A percentile compares a stretch with the other conserved stretches of the same genome.
These are phyloP conservation scores for Chloranthus sessilifolius DNA, from an alignment of 164 flowering plant genomes.

Conservation along the genomic window DNA sequence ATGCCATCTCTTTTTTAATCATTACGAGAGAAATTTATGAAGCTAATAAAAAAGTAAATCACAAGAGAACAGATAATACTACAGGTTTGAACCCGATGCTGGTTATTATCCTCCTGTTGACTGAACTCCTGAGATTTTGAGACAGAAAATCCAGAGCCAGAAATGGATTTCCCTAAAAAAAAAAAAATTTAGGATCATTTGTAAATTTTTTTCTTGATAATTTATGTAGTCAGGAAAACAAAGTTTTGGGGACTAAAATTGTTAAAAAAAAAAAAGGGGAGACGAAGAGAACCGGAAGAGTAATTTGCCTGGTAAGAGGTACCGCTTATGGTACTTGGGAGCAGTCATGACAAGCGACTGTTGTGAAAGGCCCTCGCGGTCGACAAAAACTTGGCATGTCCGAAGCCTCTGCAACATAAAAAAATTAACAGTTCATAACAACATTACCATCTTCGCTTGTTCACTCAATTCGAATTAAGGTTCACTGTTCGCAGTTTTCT, in stretches of 20 bases:
- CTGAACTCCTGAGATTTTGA: slow-evolving; percentile 43
- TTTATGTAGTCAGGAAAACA: slow-evolving; percentile 1
- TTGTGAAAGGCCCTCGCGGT: slow-evolving; percentile 61
- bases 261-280: no score
- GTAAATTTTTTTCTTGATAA: no score
- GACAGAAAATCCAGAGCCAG: slow-evolving; percentile 26
- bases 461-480: neutral
- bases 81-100: slow-evolving; percentile 61
- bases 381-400: slow-evolving; percentile 60
- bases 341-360: slow-evolving; percentile 58
- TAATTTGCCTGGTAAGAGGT: slow-evolving; percentile 64
- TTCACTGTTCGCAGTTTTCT: neutral
- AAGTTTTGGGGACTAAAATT: neutral
- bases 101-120: slow-evolving; percentile 51
- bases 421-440: neutral
- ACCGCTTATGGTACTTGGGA: slow-evolving; percentile 74
- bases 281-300: neutral
- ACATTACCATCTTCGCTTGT: neutral
- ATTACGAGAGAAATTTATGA: no score
- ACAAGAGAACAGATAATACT: slow-evolving; percentile 1
- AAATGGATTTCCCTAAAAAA: slow-evolving; percentile 56
- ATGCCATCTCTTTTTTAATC: no score
- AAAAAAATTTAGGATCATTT: neutral
- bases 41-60: no score
- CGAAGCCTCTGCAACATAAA: slow-evolving; percentile 45